These are phyloP conservation scores for Entophlyctis luteolus DNA, from an alignment of 192 early-diverging fungal genomes.

Conservation along the genomic window DNA sequence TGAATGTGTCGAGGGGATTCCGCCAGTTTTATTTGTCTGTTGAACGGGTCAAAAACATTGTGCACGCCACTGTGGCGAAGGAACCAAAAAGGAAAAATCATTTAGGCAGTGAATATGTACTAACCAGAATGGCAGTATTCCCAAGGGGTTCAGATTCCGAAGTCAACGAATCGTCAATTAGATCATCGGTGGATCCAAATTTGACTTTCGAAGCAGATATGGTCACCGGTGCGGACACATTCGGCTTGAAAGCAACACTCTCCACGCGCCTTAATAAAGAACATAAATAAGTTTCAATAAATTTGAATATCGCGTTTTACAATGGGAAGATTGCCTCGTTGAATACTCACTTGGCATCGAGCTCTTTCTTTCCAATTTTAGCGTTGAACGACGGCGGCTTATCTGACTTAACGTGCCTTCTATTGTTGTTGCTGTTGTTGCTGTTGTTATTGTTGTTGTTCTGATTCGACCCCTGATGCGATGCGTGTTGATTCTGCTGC, in stretches of 20 bases:
- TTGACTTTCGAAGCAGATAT: slow-evolving; percentile 1
- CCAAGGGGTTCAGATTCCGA: neutral
- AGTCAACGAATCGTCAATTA: slow-evolving; percentile 1
- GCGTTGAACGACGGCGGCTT: too few species aligned
- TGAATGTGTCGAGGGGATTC: neutral
- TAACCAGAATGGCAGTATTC: neutral
- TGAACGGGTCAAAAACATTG: neutral
- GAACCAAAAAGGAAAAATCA: neutral
- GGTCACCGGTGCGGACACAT: slow-evolving; percentile 1
- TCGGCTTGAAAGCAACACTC: slow-evolving; percentile 13
- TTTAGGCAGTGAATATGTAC: neutral
- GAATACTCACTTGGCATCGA: too few species aligned
- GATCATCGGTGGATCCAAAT: slow-evolving; percentile 6
- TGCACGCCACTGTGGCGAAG: neutral
- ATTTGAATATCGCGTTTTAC: too few species aligned
- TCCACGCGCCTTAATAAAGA: too few species aligned
- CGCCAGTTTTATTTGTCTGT: neutral
- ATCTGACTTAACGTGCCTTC: too few species aligned
- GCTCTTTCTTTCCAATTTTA: too few species aligned
- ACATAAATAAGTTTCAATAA: too few species aligned
- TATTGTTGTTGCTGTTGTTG: too few species aligned
- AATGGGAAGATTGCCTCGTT: too few species aligned
- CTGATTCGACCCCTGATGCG: too few species aligned
- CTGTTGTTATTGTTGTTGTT: too few species aligned
- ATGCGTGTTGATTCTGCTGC: too few species aligned